Percentiles rank a stretch among this genome's conserved stretches.
phyloP scores from a whole-genome alignment of 140 eudicot species.

The Erigeron philadelphicus region DNA sequence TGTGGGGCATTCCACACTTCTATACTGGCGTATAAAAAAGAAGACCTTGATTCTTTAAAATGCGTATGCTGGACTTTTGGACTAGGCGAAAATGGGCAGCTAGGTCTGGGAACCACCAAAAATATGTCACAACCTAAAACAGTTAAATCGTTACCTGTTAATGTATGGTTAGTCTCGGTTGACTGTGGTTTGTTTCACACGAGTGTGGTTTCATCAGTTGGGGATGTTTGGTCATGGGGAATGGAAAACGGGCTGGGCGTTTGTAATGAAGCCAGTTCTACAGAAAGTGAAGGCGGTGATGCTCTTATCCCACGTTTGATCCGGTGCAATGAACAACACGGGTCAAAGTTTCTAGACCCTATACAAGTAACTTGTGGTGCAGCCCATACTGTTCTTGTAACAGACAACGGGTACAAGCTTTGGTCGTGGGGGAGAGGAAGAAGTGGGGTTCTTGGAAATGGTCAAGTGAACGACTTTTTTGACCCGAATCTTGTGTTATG shows the following conservation, averaged over 20 bases:
- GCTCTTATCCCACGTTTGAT: slow-evolving; percentile 56
- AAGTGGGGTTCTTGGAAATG: slow-evolving; percentile 87
- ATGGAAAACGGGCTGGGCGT: slow-evolving; percentile 92
- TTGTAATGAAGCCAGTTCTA: slow-evolving; percentile 58
- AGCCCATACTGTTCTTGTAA: slow-evolving; percentile 78
- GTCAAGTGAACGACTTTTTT: slow-evolving; percentile 43
- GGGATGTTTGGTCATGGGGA: slow-evolving; percentile 97
- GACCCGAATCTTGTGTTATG: slow-evolving; percentile 60
- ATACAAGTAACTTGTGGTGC: slow-evolving; percentile 82
- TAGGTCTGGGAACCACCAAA: slow-evolving; percentile 64
- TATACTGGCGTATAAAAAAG: slow-evolving; percentile 49
- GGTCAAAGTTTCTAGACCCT: slow-evolving; percentile 48
- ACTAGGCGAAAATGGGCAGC: slow-evolving; percentile 87
- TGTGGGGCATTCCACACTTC: slow-evolving; percentile 87
- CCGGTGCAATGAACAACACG: slow-evolving; percentile 32
- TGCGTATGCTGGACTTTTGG: slow-evolving; percentile 84
- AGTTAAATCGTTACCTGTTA: slow-evolving; percentile 45
- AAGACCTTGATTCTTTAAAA: slow-evolving; percentile 36
- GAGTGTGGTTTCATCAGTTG: slow-evolving; percentile 66
- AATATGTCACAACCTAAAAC: slow-evolving; percentile 44
- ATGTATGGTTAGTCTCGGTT: slow-evolving; percentile 47
- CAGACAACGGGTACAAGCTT: slow-evolving; percentile 55
- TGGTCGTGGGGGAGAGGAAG: slow-evolving; percentile 97
- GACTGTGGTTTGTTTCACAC: slow-evolving; percentile 91
- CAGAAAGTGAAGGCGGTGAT: slow-evolving; percentile 57